Conservation (phyloP, 1,139 yeast species). For the Suhomyces kunorum region DNA sequence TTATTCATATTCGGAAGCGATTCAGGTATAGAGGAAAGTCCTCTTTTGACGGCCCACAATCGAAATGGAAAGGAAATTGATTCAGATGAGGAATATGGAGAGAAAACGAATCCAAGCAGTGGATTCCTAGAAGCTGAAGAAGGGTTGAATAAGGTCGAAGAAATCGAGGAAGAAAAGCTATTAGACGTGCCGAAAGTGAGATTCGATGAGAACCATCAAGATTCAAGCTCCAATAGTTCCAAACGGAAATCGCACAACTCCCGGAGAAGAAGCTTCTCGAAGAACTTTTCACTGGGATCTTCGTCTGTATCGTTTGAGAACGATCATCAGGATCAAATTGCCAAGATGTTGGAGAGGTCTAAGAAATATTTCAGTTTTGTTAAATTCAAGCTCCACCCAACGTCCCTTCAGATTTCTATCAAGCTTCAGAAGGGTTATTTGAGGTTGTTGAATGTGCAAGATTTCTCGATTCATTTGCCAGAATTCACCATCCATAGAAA, state of each 20-base stretch:
- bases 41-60: slow-evolving; percentile 23
- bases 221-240: slow-evolving; percentile 2
- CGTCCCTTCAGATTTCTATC: slow-evolving; percentile 56
- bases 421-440: slow-evolving; percentile 56
- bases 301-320: slow-evolving; percentile 15
- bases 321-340: slow-evolving; percentile 43
- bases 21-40: slow-evolving; percentile 32
- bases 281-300: slow-evolving; percentile 8
- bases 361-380: slow-evolving; percentile 58
- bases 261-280: slow-evolving; percentile 5
- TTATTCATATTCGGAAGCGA: slow-evolving; percentile 56
- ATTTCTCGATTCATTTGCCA: slow-evolving; percentile 58
- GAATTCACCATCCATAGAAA: slow-evolving; percentile 47
- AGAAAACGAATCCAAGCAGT: background rate
- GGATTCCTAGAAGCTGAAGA: slow-evolving; percentile 18
- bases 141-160: slow-evolving; percentile 6
- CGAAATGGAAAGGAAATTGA: slow-evolving; percentile 16
- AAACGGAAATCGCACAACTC: slow-evolving; percentile 1
- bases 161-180: slow-evolving; percentile 6
- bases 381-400: slow-evolving; percentile 46
- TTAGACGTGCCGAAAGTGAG: slow-evolving; percentile 3
- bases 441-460: slow-evolving; percentile 60
- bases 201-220: slow-evolving; percentile 6
- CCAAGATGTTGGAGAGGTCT: slow-evolving; percentile 61
- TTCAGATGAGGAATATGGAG: slow-evolving; percentile 9